A percentile compares a stretch with the other conserved stretches of the same genome.
Evolutionary conservation across 352 stramenopile genomes (phyloP).

Genomic region (Blastocystis sp.): DNA sequence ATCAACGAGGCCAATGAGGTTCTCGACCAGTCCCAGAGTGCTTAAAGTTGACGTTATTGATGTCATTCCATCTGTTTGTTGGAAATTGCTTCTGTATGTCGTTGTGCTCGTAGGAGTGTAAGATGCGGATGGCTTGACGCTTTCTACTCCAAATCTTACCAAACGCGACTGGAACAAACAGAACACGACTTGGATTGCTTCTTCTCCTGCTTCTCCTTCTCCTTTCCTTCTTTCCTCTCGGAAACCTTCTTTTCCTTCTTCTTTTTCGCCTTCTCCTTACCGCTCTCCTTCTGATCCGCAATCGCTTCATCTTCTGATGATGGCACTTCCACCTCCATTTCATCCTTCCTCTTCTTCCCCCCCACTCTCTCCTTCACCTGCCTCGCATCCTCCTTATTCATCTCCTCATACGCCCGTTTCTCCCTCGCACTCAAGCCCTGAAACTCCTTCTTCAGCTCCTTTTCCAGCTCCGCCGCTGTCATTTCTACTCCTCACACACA

Average conservation of each 20-base stretch:
- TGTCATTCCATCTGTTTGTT: not conserved
- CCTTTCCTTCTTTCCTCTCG: slow-evolving; percentile 1
- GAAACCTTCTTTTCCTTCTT: not conserved
- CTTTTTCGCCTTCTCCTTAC: not conserved
- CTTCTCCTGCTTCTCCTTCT: not conserved
- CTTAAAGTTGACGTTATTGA: slow-evolving; percentile 13
- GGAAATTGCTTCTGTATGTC: not conserved
- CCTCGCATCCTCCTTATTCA: not conserved
- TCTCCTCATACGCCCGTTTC: not conserved
- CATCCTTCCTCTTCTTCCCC: not conserved
- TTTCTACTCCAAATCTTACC: no score
- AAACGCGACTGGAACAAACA: no score
- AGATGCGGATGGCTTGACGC: no score
- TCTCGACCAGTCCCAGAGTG: slow-evolving; percentile 72
- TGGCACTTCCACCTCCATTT: not conserved
- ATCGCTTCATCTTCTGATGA: not conserved
- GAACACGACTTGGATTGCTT: not conserved
- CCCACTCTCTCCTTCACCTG: not conserved
- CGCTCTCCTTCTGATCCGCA: not conserved
- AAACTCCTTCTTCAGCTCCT: not conserved
- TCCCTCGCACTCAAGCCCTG: not conserved
- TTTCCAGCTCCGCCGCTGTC: not conserved
- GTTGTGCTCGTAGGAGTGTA: no score
- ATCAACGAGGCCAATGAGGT: slow-evolving; percentile 76
- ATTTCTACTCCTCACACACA: not conserved